Evolutionary conservation across 257 asterid species (phyloP).

Genomic region (Rhazya stricta): DNA sequence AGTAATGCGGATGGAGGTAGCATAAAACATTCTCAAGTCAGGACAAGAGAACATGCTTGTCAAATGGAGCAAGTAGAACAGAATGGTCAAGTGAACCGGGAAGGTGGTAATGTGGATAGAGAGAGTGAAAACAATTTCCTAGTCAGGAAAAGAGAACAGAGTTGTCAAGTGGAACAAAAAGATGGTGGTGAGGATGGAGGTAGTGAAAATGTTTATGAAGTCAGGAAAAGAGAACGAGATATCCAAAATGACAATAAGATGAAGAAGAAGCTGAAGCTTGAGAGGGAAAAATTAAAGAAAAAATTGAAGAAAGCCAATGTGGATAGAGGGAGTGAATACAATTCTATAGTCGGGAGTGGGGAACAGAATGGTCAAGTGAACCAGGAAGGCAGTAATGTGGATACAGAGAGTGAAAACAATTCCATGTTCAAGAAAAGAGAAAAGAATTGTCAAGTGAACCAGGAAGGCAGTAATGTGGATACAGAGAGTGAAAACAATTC

Average conservation of each 20-base stretch:
- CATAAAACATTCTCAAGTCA: not conserved
- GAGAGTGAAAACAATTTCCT: not conserved
- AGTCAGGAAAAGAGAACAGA: not conserved
- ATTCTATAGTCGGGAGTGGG: not conserved
- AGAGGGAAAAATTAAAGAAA: too few species aligned
- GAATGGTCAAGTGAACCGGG: not conserved
- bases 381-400: not conserved
- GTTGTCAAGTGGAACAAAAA: not conserved
- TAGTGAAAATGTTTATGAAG: not conserved
- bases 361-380: not conserved
- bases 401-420: not conserved
- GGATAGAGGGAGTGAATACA: not conserved
- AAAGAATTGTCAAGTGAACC: not conserved
- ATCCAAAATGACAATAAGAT: not conserved
- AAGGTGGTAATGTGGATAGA: not conserved
- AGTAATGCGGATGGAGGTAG: not conserved
- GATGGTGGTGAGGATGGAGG: not conserved
- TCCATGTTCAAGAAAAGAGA: slow-evolving; percentile 3
- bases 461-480: not conserved
- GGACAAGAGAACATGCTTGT: slow-evolving; percentile 10
- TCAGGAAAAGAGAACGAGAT: slow-evolving; percentile 7
- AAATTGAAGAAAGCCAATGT: not conserved
- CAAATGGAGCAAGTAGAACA: slow-evolving; percentile 8
- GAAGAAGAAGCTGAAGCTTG: too few species aligned
- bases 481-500: not conserved